Percentiles rank a stretch among this genome's conserved stretches.
Evolutionary conservation across 306 rosid species (phyloP).

Genomic region (Nissolia schottii): DNA sequence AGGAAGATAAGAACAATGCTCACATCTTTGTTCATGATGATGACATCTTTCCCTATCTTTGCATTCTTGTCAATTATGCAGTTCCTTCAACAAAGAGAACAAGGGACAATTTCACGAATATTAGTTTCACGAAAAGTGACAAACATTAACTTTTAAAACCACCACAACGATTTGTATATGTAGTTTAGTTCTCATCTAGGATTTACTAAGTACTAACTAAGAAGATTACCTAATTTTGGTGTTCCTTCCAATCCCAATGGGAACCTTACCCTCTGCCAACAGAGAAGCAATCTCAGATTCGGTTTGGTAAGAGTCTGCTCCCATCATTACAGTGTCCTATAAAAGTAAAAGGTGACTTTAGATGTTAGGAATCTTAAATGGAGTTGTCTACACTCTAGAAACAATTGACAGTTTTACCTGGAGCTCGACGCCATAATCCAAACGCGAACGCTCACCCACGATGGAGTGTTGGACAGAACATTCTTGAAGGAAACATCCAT

Average conservation of each 20-base stretch:
- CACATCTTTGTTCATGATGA: conserved; percentile 79
- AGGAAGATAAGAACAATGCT: conserved; percentile 28
- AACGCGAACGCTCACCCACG: conserved; percentile 83
- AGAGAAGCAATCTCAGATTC: conserved; percentile 84
- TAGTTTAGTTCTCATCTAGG: background rate
- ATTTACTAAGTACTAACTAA: background rate
- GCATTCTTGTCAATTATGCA: conserved; percentile 93
- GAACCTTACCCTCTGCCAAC: conserved; percentile 74
- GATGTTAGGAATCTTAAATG: background rate
- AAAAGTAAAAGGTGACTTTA: conserved; percentile 9
- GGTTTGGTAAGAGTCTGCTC: conserved; percentile 92
- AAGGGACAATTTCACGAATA: conserved; percentile 5
- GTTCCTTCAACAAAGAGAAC: conserved; percentile 47
- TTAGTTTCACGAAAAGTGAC: background rate
- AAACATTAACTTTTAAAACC: background rate
- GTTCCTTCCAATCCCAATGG: conserved; percentile 78
- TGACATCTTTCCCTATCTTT: conserved; percentile 68
- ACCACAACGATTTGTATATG: background rate
- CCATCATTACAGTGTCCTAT: conserved; percentile 91
- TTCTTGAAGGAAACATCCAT: conserved; percentile 86
- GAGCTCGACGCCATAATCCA: conserved; percentile 78
- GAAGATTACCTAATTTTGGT: conserved; percentile 65
- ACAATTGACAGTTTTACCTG: conserved; percentile 45
- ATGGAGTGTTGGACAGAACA: conserved; percentile 61
- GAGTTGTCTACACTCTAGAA: background rate